phyloP scores from a whole-genome alignment of 2,329 filamentous ascomycete genomes.

The Uncinocarpus reesii region DNA sequence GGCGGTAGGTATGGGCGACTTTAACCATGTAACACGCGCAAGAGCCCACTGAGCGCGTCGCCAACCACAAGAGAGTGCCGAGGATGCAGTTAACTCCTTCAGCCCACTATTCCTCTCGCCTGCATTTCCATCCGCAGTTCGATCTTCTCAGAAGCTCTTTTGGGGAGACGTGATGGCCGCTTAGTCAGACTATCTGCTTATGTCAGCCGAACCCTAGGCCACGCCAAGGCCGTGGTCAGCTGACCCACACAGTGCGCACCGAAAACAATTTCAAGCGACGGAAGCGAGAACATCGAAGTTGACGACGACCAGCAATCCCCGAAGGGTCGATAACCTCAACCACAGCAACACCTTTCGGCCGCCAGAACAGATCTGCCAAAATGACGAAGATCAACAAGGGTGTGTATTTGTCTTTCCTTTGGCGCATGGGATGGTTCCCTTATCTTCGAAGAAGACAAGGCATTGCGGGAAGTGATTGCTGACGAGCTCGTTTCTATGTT shows the following conservation, averaged over 20 bases:
- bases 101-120: no score
- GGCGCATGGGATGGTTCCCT: conserved; percentile 1
- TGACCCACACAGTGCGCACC: conserved; percentile 18
- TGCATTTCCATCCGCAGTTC: no score
- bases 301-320: conserved; percentile 13
- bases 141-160: no score
- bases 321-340: conserved; percentile 10
- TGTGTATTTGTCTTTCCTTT: conserved; percentile 18
- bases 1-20: no score
- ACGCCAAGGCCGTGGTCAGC: conserved; percentile 13
- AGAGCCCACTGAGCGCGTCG: no score
- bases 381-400: conserved; percentile 27
- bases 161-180: no score
- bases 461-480: conserved; percentile 4
- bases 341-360: conserved; percentile 12
- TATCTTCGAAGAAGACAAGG: conserved; percentile 1
- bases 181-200: not conserved
- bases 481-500: conserved; percentile 1
- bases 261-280: conserved; percentile 14
- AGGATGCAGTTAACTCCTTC: no score
- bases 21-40: no score
- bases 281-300: conserved; percentile 12
- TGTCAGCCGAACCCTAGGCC: conserved; percentile 16
- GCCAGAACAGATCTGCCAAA: conserved; percentile 22
- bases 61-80: no score